Percentiles rank a stretch among this genome's conserved stretches.
Conservation (phyloP, 257 asterid genomes). For the Petrea volubilis region DNA sequence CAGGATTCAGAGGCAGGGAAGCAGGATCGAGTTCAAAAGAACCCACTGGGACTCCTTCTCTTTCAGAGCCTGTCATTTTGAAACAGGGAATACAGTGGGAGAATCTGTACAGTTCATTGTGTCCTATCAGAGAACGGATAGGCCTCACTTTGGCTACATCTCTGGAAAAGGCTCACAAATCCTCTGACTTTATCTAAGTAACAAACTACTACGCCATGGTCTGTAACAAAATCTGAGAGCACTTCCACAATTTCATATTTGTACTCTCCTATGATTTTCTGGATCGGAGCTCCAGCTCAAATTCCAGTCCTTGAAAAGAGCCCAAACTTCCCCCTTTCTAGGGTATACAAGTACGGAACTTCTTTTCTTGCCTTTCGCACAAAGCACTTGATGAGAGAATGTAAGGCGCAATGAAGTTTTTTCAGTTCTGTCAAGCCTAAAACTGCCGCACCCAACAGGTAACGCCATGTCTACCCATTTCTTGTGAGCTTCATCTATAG, state of each 20-base stretch:
- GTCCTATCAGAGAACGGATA: constrained; percentile 35
- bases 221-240: constrained; percentile 46
- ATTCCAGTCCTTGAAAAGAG: constrained; percentile 72
- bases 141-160: constrained; percentile 23
- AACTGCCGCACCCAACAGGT: constrained; percentile 78
- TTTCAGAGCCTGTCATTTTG: constrained; percentile 61
- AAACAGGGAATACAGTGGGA: constrained; percentile 62
- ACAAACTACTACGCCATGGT: constrained; percentile 49
- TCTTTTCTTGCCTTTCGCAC: constrained; percentile 39
- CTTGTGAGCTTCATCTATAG: constrained; percentile 33
- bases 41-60: constrained; percentile 69
- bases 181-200: constrained; percentile 60
- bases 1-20: constrained; percentile 53
- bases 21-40: constrained; percentile 91
- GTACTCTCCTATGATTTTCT: constrained; percentile 30
- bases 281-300: constrained; percentile 52
- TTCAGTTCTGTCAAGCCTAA: constrained; percentile 35
- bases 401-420: constrained; percentile 21
- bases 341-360: constrained; percentile 57
- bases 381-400: constrained; percentile 57
- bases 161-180: constrained; percentile 63
- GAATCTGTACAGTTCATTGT: constrained; percentile 51
- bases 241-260: constrained; percentile 76
- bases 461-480: constrained; percentile 41
- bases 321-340: constrained; percentile 75